phyloP scores from a whole-genome alignment of 1,284 basidiomycete species.

The Cutaneotrichosporon dermatis region DNA sequence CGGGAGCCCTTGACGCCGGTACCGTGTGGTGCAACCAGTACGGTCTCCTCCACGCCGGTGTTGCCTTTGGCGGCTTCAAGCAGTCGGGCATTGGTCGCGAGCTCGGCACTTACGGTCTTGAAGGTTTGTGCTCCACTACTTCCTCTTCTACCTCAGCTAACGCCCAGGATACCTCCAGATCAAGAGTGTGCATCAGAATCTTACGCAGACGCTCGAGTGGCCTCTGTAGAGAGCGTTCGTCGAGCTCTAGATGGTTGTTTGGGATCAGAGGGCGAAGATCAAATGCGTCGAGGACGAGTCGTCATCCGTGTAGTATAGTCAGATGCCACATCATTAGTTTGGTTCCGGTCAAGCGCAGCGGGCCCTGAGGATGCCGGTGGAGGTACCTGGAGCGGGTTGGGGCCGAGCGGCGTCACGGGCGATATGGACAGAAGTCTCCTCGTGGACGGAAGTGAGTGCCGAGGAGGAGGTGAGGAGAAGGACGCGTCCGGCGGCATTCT shows the following conservation, averaged over 20 bases:
- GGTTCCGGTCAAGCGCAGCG: neutral
- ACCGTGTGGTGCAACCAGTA: conserved; percentile 83
- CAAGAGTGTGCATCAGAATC: conserved; percentile 80
- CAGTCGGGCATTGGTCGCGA: conserved; percentile 76
- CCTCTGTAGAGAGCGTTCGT: conserved; percentile 1
- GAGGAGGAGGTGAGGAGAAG: too few relatives aligned
- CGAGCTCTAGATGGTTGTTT: neutral
- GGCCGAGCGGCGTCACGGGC: too few relatives aligned
- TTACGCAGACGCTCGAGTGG: conserved; percentile 26
- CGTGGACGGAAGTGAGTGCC: too few relatives aligned
- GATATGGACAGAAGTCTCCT: too few relatives aligned
- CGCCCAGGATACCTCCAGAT: conserved; percentile 64
- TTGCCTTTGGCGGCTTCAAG: conserved; percentile 95
- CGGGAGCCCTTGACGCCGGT: conserved; percentile 74
- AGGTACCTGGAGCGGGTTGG: too few relatives aligned
- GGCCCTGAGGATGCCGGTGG: too few relatives aligned
- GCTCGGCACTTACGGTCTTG: conserved; percentile 78
- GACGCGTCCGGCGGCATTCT: too few relatives aligned
- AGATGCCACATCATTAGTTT: neutral
- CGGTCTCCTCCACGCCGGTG: conserved; percentile 70
- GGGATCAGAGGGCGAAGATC: neutral
- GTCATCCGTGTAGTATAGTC: neutral
- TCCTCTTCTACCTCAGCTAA: too few relatives aligned
- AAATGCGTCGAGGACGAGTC: neutral
- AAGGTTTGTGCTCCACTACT: conserved; percentile 42